A percentile compares a stretch with the other conserved stretches of the same genome.
These are phyloP conservation scores for Aspergillus pseudoterreus DNA, from an alignment of 2,329 filamentous ascomycete species.

Conservation along the genomic window DNA sequence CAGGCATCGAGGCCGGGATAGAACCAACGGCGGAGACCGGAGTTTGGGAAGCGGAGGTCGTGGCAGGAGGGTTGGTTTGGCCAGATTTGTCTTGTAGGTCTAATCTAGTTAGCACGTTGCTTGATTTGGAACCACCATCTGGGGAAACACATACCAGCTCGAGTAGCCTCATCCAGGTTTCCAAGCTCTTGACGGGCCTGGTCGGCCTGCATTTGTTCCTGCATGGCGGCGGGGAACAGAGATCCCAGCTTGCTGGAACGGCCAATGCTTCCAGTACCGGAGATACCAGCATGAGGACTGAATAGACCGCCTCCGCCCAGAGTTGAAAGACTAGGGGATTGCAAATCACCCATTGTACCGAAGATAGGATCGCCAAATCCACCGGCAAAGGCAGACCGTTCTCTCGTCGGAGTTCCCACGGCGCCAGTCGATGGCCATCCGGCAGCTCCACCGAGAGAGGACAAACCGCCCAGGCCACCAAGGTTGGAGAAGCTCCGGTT, in stretches of 20 bases:
- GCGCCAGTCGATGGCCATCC: conserved; percentile 58
- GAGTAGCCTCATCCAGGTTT: conserved; percentile 53
- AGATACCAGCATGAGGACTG: conserved; percentile 54
- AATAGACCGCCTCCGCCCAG: conserved; percentile 55
- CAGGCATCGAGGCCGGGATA: conserved; percentile 26
- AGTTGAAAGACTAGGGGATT: conserved; percentile 45
- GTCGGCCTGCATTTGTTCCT: conserved; percentile 75
- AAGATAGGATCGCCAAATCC: conserved; percentile 64
- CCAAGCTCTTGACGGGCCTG: conserved; percentile 60
- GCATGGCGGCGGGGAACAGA: conserved; percentile 83
- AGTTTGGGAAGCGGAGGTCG: conserved; percentile 32
- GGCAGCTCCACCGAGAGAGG: conserved; percentile 49
- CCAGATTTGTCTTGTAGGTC: conserved; percentile 27
- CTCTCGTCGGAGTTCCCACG: conserved; percentile 69
- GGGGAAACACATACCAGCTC: conserved; percentile 45
- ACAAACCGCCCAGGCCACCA: conserved; percentile 50
- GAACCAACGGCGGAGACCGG: conserved; percentile 35
- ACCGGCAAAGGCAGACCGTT: conserved; percentile 48
- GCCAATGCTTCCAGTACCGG: conserved; percentile 63
- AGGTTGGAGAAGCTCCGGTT: conserved; percentile 65
- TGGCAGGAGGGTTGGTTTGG: conserved; percentile 26
- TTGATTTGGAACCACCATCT: neutral
- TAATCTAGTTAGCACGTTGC: neutral
- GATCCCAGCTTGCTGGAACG: conserved; percentile 80
- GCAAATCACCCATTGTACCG: conserved; percentile 70